Percentiles rank a stretch among this genome's conserved stretches.
Conservation (phyloP, 2,329 filamentous ascomycete species). For the Talaromyces sp. region DNA sequence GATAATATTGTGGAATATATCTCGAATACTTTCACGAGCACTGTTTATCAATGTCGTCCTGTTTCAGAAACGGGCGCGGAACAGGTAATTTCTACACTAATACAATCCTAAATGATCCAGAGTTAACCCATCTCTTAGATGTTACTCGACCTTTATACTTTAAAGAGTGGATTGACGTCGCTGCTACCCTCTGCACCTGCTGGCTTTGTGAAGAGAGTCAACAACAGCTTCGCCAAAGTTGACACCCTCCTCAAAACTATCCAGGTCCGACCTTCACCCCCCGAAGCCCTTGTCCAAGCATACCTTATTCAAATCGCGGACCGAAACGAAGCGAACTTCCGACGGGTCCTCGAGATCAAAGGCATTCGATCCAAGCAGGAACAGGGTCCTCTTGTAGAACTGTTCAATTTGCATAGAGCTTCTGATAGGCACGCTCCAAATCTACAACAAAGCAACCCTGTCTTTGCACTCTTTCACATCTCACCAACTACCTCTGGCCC, state of each 20-base stretch:
- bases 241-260: slow-evolving; percentile 93
- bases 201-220: slow-evolving; percentile 79
- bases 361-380: slow-evolving; percentile 77
- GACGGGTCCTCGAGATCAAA: slow-evolving; percentile 92
- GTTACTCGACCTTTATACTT: slow-evolving; percentile 84
- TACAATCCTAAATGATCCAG: slow-evolving; percentile 3
- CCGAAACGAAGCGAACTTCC: slow-evolving; percentile 89
- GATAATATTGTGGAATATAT: slow-evolving; percentile 92
- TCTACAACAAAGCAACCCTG: slow-evolving; percentile 63
- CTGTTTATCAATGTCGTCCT: slow-evolving; percentile 82
- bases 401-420: slow-evolving; percentile 81
- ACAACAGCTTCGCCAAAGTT: slow-evolving; percentile 75
- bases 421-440: slow-evolving; percentile 58
- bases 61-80: slow-evolving; percentile 93
- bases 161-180: slow-evolving; percentile 45
- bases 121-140: slow-evolving; percentile 53
- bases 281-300: slow-evolving; percentile 91
- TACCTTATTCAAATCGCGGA: slow-evolving; percentile 97
- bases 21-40: slow-evolving; percentile 71
- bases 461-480: slow-evolving; percentile 52
- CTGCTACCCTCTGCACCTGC: slow-evolving; percentile 53
- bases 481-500: slow-evolving; percentile 15
- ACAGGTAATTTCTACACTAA: slow-evolving; percentile 52
- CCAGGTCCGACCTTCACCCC: slow-evolving; percentile 84
- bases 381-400: slow-evolving; percentile 74